A percentile compares a stretch with the other conserved stretches of the same genome.
phyloP scores from a whole-genome alignment of 768 basidiomycete genomes.

The Chalciporus sphaerocephalus region DNA sequence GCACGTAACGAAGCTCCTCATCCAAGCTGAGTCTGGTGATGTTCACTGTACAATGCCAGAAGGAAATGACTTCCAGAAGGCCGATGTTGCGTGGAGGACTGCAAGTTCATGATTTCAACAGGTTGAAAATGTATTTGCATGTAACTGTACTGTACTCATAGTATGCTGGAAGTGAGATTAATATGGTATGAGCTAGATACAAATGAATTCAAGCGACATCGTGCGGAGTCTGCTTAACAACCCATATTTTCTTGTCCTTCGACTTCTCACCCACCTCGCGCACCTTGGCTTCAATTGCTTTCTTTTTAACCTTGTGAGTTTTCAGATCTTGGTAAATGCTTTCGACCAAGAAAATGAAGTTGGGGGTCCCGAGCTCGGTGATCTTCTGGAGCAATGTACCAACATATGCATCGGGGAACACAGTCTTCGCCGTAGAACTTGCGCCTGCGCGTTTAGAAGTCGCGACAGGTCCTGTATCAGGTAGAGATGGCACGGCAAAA shows the following conservation, averaged over 20 bases:
- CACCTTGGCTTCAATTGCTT: conserved; percentile 77
- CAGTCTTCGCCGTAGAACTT: conserved; percentile 42
- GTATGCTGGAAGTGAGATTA: conserved; percentile 3
- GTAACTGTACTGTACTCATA: not conserved
- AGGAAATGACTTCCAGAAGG: conserved; percentile 25
- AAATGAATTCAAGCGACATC: conserved; percentile 4
- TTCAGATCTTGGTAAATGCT: conserved; percentile 67
- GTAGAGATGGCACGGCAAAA: conserved; percentile 48
- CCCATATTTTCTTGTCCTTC: conserved; percentile 70
- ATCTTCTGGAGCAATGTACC: conserved; percentile 62
- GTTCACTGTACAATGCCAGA: conserved; percentile 34
- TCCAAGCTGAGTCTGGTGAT: conserved; percentile 44
- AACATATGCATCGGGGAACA: conserved; percentile 67
- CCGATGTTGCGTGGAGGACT: conserved; percentile 34
- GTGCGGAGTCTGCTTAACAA: conserved; percentile 42
- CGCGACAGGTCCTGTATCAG: conserved; percentile 24
- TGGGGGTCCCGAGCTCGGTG: conserved; percentile 53
- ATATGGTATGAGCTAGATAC: not conserved
- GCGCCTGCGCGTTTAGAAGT: conserved; percentile 26
- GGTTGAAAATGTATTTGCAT: not conserved
- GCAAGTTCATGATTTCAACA: conserved; percentile 28
- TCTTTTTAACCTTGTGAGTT: conserved; percentile 74
- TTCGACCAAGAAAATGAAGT: conserved; percentile 64
- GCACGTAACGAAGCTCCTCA: conserved; percentile 54
- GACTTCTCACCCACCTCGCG: conserved; percentile 73